phyloP scores from a whole-genome alignment of 352 stramenopile genomes.

The Globisporangium polare region DNA sequence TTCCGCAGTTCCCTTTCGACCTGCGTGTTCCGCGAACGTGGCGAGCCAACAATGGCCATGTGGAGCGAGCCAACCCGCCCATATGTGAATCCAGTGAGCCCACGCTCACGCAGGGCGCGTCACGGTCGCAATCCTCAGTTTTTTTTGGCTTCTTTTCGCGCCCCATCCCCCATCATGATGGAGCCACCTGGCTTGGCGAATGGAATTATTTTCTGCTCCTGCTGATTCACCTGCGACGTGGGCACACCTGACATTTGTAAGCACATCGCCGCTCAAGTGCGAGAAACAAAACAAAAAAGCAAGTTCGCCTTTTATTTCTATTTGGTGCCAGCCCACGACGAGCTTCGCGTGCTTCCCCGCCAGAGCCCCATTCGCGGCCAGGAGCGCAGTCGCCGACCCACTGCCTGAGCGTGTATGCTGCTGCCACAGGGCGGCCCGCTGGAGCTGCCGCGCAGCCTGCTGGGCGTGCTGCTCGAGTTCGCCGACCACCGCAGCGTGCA shows the following conservation, averaged over 20 bases:
- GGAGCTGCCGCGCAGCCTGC: conserved; percentile 22
- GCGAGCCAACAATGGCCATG: too few relatives aligned
- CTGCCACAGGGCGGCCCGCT: not conserved
- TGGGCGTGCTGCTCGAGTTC: conserved; percentile 26
- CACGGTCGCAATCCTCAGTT: conserved; percentile 2
- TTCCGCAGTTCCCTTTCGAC: not conserved
- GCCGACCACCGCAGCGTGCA: conserved; percentile 25
- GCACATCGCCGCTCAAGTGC: not conserved
- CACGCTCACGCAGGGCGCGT: conserved; percentile 1
- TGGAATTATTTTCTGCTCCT: not conserved
- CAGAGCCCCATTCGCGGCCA: conserved; percentile 19
- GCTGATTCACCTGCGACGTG: conserved; percentile 9
- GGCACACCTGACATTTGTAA: conserved; percentile 8
- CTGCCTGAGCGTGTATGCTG: not conserved
- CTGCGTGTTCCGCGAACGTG: too few relatives aligned
- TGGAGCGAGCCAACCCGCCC: not conserved
- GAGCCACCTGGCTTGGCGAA: not conserved
- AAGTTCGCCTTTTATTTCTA: not conserved
- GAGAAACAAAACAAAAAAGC: not conserved
- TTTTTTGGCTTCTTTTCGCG: not conserved
- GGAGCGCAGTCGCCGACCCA: conserved; percentile 20
- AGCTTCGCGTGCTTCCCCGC: not conserved
- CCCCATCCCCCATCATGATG: conserved; percentile 4
- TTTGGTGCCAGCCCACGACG: not conserved
- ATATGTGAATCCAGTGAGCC: not conserved